Evolutionary conservation across 495 filamentous ascomycete species (phyloP), one percentile per base, ranked within the genome.

Genomic region (Alectoria sarmentosa): DNA sequence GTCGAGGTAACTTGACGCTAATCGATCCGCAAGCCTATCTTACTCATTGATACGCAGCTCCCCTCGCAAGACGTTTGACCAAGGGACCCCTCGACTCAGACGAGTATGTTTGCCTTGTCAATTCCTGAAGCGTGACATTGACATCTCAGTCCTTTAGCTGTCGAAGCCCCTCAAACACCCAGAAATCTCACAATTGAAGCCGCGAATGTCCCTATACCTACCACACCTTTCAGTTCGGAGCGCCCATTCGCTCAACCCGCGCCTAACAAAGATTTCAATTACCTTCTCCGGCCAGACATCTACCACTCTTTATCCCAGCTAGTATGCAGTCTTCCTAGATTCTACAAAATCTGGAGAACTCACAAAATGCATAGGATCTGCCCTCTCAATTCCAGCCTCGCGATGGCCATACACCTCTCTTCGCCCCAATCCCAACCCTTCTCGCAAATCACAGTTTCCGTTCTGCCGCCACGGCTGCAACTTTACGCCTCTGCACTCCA

Each of bases 281-380:
- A 86, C 74, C 84, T 96, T 64, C 82, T 92, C 26, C 81, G 85
- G 41, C 89, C 90, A 4, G 84, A 87, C 66, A 86, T 90, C 66
- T 97, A 88, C 79, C 93, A 94, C 75, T 63, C 44, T 36, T 37
- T 60, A 26, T 54, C 65, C 36, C 61, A 59, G 26, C 52, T 64
- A 15, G 52, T 61, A 63, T 13, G 21, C 21, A 26, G 26, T 21
- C 17, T n/a, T 28, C 52, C 66, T 19, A 14, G n/a, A 37, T 21
- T 8, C 32, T 39, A 9, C 19, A 54, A 8, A 23, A 14, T 19
- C 64, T 62, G 30, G 61, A 69, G 56, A 49, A 69, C 67, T 67
- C 54, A 67, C 42, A 14, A 34, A 7, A 48, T 30, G 23, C 65
- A 11, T 28, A 70, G 49, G 74, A 81, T 69, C 73, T 85, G 36